Base-by-base conservation (phyloP, 495 filamentous ascomycete species). In the Daldinia bambusicola region DNA sequence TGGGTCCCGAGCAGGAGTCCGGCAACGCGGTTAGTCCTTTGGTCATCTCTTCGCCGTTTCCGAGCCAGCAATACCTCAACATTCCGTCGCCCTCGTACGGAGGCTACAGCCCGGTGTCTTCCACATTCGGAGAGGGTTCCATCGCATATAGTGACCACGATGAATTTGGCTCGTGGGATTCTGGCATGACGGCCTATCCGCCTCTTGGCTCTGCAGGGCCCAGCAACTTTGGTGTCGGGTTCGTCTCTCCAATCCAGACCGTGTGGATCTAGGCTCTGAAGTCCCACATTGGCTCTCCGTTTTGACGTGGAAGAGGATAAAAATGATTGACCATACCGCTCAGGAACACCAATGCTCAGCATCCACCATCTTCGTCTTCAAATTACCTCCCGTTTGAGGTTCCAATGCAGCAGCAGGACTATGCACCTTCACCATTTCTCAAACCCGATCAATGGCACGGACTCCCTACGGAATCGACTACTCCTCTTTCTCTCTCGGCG, bases 51-150 rank as follows among this genome's bases (percentile, higher is more conserved):
- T 85, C 84, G 36, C 83, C 83, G 6, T 85, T 77, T 61, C 67
- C 75, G 53, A 75, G 78, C 70, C 79, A 80, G 63, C 82, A 85
- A 69, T 88, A 87, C 69, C 84, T 87, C n/a, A 81, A 77, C 71
- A 84, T 87, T 60, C 85, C 86, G 16, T 87, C 84, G 48, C 85
- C 84, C 6, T 84, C 81, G 10, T 85, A 83, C 64, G 85, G 82
- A 57, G 77, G 76, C 40, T 87, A 87, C 67, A 87, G 84, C 66
- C 86, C 86, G 63, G 82, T 84, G 18, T 84, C 84, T 55, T 87
- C 85, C 61, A 83, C 81, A 30, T 86, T 82, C 63, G 82, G 82
- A 34, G 82, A 84, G 32, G 80, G 81, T 12, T 85, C 85, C 12
- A 75, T 86, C 45, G 76, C 79, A 30, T 87, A 86, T 78, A 88